Conservation (phyloP, 1,284 basidiomycete species). For the Coniophora puteana region DNA sequence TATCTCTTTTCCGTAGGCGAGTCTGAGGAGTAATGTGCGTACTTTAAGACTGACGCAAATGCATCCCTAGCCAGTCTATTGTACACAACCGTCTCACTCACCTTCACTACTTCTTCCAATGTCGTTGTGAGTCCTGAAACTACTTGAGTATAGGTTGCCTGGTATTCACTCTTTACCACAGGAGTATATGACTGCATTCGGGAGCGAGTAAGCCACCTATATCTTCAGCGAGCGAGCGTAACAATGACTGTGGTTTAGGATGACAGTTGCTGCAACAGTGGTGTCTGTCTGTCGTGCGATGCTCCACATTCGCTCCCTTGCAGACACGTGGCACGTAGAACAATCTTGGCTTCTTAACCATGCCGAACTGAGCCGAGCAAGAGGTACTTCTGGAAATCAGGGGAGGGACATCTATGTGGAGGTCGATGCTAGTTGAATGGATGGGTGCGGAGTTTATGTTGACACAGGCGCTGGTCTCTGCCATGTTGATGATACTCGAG, state of each 20-base stretch:
- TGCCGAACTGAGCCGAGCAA: constrained; percentile 18
- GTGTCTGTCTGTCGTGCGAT: constrained; percentile 14
- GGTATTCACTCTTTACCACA: too few species aligned
- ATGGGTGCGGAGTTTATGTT: too few species aligned
- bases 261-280: constrained; percentile 3
- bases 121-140: background rate
- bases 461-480: too few species aligned
- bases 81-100: background rate
- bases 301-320: constrained; percentile 15
- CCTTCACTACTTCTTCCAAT: too few species aligned
- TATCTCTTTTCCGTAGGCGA: background rate
- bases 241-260: constrained; percentile 10
- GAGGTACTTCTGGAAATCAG: too few species aligned
- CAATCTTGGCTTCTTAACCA: constrained; percentile 17
- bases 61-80: background rate
- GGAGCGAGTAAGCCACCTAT: background rate
- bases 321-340: constrained; percentile 11
- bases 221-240: background rate
- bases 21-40: background rate
- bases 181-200: too few species aligned
- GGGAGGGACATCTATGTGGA: too few species aligned
- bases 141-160: too few species aligned
- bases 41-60: too few species aligned
- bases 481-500: too few species aligned
- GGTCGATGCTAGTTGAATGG: too few species aligned